phyloP scores from a whole-genome alignment of 208 protist species.

The Trypanosoma conorhini region DNA sequence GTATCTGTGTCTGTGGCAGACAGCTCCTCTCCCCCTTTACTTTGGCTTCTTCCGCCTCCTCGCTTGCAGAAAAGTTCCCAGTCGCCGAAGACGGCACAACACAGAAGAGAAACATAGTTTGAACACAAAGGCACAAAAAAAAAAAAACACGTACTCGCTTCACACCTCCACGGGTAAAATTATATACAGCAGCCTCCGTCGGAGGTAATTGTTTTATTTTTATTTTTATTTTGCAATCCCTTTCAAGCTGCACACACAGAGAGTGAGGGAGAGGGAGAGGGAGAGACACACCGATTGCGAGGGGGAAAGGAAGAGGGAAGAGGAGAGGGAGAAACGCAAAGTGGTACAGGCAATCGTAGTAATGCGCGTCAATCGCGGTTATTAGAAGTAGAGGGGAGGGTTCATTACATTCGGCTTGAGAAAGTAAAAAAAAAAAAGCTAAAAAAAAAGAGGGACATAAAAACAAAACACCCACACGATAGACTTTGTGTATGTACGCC shows the following conservation, averaged over 20 bases:
- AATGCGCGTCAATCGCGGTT: too few species aligned
- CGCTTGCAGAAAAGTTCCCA: not conserved
- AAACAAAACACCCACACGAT: not conserved
- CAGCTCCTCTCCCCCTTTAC: too few species aligned
- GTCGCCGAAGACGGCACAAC: not conserved
- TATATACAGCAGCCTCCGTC: not conserved
- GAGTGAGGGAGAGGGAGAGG: not conserved
- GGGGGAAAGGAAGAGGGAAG: not conserved
- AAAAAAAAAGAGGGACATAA: not conserved
- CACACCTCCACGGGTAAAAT: not conserved
- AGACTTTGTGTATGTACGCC: not conserved
- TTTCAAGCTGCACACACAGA: not conserved
- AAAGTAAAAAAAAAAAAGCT: not conserved
- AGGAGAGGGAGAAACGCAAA: not conserved
- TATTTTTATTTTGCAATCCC: not conserved
- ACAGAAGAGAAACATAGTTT: constrained; percentile 3
- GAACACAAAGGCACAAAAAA: constrained; percentile 6
- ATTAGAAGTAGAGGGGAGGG: not conserved
- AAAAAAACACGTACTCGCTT: not conserved
- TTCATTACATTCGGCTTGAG: not conserved
- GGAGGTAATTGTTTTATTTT: not conserved
- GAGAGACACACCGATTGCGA: not conserved
- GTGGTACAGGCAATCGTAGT: too few species aligned
- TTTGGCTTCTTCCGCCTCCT: not conserved
- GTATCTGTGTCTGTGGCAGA: too few species aligned